Evolutionary conservation across 1,139 yeast species (phyloP), one percentile per base, ranked within the genome.

Genomic region (Pichia cactophila): DNA sequence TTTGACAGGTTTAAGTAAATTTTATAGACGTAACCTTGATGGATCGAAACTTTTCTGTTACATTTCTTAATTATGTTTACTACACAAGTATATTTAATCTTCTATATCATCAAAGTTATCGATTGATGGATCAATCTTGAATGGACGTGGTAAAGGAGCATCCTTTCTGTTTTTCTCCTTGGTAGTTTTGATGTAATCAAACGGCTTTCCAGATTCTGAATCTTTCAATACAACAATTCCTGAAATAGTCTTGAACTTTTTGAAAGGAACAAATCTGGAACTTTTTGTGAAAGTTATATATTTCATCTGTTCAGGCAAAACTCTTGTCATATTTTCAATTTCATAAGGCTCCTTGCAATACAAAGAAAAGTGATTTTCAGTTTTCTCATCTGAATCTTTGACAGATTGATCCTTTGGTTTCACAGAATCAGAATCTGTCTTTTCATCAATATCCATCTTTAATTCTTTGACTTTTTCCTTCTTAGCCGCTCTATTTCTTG

Each of bases 71-170:
- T 4, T 5, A 41, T 35, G 23, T 35, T 31, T 10, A 14, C 26
- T 42, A 46, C 12, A 31, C 10, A 31, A 31, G 16, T 31, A 31
- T 12, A 31, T 2, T 17, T 48, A 45, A 23, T 54, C 54, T n/a
- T 52, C 60, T 55, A 48, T 47, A 45, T 28, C 58, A 44, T 42
- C 57, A 53, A 47, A 43, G 20, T 51, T 53, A 48, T 62, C 62
- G 23, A 58, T 38, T 46, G 59, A 78, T n/a, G 74, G 79, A 55
- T 71, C 69, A 60, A 81, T 80, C 12, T 73, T 74, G 64, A 92
- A 92, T 48, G 97, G 94, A 58, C 84, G 83, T 35, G 97, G 97
- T 46, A 89, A 61, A 45, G 97, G 96, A 0, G 97, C 97, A 60
- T 88, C 95, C 33, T 81, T 83, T 54, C 80, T 75, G 62, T 81